Evolutionary conservation across 2,329 filamentous ascomycete genomes (phyloP).

Genomic region (Penicillium verrucosum): DNA sequence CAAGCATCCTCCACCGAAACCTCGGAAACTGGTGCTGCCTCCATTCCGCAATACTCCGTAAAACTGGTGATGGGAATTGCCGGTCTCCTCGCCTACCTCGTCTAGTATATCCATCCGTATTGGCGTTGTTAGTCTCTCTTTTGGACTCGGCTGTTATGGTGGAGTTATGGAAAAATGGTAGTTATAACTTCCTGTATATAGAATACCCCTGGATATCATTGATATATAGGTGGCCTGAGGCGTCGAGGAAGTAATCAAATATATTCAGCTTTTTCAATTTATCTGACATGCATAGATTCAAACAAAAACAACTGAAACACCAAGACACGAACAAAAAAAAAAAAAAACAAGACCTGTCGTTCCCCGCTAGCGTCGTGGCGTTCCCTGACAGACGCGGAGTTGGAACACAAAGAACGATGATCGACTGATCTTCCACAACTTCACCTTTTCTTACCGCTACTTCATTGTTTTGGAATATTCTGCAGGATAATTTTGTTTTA

Average conservation of each 20-base stretch:
- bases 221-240: slow-evolving; percentile 14
- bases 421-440: slow-evolving; percentile 1
- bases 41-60: slow-evolving; percentile 29
- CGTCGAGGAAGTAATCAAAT: slow-evolving; percentile 13
- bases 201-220: slow-evolving; percentile 17
- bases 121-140: background rate
- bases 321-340: background rate
- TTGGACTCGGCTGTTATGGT: background rate
- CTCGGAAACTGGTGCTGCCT: slow-evolving; percentile 22
- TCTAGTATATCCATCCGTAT: slow-evolving; percentile 14
- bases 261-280: background rate
- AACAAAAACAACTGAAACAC: too few species aligned
- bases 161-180: background rate
- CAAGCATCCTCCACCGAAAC: slow-evolving; percentile 11
- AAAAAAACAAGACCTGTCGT: background rate
- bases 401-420: slow-evolving; percentile 6
- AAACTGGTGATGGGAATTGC: slow-evolving; percentile 32
- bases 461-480: background rate
- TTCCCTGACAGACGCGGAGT: slow-evolving; percentile 10
- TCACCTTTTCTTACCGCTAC: background rate
- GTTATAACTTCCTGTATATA: slow-evolving; percentile 22
- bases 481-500: background rate
- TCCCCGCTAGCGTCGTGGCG: slow-evolving; percentile 3
- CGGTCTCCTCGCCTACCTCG: slow-evolving; percentile 34
- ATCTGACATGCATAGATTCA: background rate